These are phyloP conservation scores for Trichoderma semiorbis DNA, from an alignment of 2,329 filamentous ascomycete genomes.

Conservation along the genomic window DNA sequence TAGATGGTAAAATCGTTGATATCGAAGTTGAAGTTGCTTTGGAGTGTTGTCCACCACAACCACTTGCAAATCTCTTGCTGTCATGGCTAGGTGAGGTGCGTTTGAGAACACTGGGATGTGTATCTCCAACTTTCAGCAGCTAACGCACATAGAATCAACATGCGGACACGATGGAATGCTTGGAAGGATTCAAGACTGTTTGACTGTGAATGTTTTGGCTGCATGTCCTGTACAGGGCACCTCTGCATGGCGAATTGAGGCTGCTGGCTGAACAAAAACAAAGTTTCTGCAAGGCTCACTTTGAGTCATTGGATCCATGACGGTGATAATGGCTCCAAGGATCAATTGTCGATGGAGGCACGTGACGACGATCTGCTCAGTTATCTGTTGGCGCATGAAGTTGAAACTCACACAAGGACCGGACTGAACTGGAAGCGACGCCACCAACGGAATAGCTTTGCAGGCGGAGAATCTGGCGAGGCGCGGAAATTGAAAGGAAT, in stretches of 20 bases:
- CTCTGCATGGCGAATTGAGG: too few species aligned
- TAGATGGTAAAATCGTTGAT: background rate
- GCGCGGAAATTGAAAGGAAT: background rate
- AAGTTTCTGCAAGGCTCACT: background rate
- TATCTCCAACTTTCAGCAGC: background rate
- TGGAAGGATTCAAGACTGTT: background rate
- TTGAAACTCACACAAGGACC: too few species aligned
- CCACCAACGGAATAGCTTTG: background rate
- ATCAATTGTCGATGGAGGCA: background rate
- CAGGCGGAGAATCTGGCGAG: background rate
- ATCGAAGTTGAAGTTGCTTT: background rate
- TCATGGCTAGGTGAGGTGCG: background rate
- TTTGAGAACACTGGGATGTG: background rate
- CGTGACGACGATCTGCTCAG: too few species aligned
- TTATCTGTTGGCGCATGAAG: background rate
- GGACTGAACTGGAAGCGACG: too few species aligned
- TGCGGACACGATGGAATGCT: background rate
- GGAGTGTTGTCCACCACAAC: background rate
- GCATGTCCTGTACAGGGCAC: background rate
- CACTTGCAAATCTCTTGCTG: background rate
- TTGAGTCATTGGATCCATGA: background rate
- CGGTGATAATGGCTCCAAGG: background rate
- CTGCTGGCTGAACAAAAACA: background rate
- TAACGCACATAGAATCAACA: background rate
- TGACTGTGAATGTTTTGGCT: background rate